Evolutionary conservation across 2,329 filamentous ascomycete species (phyloP), one percentile per base, ranked within the genome.

Genomic region (Aspergillus nomiae): DNA sequence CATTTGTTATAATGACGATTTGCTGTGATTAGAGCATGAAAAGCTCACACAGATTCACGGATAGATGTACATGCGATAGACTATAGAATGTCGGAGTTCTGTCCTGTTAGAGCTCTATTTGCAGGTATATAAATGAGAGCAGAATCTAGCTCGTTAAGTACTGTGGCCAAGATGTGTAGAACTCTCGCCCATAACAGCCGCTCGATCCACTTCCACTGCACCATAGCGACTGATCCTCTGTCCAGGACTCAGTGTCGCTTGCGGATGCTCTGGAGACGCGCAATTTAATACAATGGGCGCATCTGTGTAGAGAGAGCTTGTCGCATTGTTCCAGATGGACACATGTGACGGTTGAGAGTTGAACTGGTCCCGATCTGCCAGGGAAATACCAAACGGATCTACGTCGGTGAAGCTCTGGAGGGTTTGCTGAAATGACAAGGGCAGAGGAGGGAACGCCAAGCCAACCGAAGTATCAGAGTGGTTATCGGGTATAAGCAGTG

Each of bases 381-480:
- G 12, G 16, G 45, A 12, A 19, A 50, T n/a, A 30, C 24, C 46
- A 19, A 50, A 30, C 16, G 46, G 24, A 50, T 30, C 26, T 9
- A 50, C 9, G 19, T 50, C 46, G 46, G 24, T 28, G 16, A 50
- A 32, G n/a, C 26, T 11, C 46, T 28, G 46, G 14, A 50, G 46
- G 10, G 46, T 50, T 26, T 51, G 59, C 55, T 68, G 61, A 28
- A 69, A 66, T 3, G 65, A 64, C 6, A 56, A 51, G 3, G 67
- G 67, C 4, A 70, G 66, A 1, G 67, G 67, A 21, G 65, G 68
- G 30, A 67, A 70, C 0, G 68, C 68, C 19, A 70, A 56, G 14
- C 46, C 46, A 50, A 24, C 62, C 62, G 19, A 68, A 59, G 46
- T 50, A 12, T 50, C 46, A 8, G 46, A 50, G 8, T 50, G 26